These are phyloP conservation scores for Nicotiana attenuata DNA, from an alignment of 257 asterid species.

Conservation along the genomic window DNA sequence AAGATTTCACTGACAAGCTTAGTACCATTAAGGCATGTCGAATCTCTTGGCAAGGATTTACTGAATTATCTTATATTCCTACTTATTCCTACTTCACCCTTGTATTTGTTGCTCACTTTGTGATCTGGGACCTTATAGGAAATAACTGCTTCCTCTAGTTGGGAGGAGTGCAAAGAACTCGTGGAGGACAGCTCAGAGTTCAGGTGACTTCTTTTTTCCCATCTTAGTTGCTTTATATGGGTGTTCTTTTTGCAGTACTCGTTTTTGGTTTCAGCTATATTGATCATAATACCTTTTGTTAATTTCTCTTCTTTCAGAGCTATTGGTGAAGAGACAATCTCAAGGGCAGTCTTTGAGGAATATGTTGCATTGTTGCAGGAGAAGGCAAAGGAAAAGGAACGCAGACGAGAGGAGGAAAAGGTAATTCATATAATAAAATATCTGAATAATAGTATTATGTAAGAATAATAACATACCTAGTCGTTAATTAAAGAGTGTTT, in stretches of 20 bases:
- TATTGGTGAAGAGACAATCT: conserved; percentile 72
- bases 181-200: conserved; percentile 82
- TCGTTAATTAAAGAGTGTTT: not conserved
- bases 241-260: not conserved
- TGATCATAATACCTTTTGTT: conserved; percentile 8
- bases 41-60: conserved; percentile 14
- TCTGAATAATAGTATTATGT: not conserved
- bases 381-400: conserved; percentile 84
- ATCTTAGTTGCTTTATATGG: conserved; percentile 1
- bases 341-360: conserved; percentile 75
- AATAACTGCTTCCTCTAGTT: conserved; percentile 57
- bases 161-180: conserved; percentile 84
- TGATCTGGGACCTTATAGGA: conserved; percentile 39
- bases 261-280: conserved; percentile 11
- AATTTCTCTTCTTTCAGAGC: conserved; percentile 42
- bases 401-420: conserved; percentile 93
- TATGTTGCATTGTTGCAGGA: conserved; percentile 72
- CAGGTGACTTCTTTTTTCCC: conserved; percentile 44
- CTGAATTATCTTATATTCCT: not conserved
- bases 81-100: not conserved
- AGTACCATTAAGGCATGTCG: conserved; percentile 60
- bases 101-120: not conserved
- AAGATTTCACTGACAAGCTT: conserved; percentile 74
- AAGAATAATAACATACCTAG: not conserved
- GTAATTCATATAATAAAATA: conserved; percentile 24